phyloP scores from a whole-genome alignment of 805 yeast genomes.

The Schizosaccharomyces lindneri region DNA sequence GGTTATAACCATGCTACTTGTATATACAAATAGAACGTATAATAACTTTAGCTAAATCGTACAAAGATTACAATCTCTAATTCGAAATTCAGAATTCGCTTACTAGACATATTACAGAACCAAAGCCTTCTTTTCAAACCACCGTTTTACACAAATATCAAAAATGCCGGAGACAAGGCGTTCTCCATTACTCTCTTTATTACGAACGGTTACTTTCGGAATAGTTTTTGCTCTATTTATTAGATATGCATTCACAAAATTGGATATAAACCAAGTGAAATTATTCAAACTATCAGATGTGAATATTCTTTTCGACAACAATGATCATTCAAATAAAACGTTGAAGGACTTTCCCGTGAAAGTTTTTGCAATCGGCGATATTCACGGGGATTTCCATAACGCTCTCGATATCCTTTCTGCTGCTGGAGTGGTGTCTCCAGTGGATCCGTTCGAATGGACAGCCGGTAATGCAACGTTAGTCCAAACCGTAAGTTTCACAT shows the following conservation, averaged over 20 bases:
- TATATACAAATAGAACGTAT: too few relatives aligned
- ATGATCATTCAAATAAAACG: background rate
- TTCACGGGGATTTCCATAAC: background rate
- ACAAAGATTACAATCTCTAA: too few relatives aligned
- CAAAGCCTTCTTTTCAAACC: too few relatives aligned
- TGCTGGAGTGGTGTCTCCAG: background rate
- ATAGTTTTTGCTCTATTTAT: background rate
- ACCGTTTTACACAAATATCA: background rate
- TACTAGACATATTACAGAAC: too few relatives aligned
- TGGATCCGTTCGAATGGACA: background rate
- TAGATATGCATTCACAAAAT: background rate
- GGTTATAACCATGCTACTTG: too few relatives aligned
- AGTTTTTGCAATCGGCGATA: background rate
- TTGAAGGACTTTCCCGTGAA: background rate
- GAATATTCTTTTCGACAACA: background rate
- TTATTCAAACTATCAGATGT: background rate
- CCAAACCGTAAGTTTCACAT: background rate
- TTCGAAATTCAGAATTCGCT: too few relatives aligned
- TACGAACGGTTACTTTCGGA: background rate
- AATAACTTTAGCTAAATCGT: too few relatives aligned
- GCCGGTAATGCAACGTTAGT: background rate
- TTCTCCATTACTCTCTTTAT: background rate
- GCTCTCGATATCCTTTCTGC: background rate
- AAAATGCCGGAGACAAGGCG: background rate
- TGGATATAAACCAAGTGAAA: background rate